Base-by-base conservation (phyloP, 192 early-diverging fungal species). In the Entomortierella parvispora region DNA sequence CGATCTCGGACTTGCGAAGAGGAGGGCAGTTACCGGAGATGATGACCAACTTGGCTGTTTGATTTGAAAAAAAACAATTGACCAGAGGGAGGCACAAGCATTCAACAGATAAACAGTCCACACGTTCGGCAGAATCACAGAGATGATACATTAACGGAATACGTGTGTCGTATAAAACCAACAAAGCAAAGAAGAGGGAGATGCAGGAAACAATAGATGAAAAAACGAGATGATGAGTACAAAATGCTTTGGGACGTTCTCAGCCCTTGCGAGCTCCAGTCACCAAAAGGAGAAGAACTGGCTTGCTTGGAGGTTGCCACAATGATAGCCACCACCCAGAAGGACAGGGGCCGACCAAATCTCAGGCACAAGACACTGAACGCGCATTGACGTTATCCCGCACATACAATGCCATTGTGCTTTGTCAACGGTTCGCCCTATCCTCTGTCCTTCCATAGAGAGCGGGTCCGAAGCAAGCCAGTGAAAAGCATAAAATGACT, bases 11-110 rank as follows among this genome's bases (percentile, higher is more conserved):
- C 93, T 98, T 99, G 87, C 98, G 92, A 83, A 99, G 93, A 83
- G 97, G 95, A 68, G 97, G 97, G 88, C 94, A 96, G 96, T 99
- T 99, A 80, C 94, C 96, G 79, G 98, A 93, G 84, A 99, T 92
- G 87, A 99, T 93, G 81, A 99, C 89, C 75, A 99, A 92, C 94
- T 99, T 99, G 89, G 95, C 94, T 90, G 81, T 42, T 58, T 58
- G 9, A 50, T 58, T n/a, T 26, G 18, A 14, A 17, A 4, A 9
- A 17, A 18, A 2, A 33, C 26, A 65, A n/a, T n/a, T n/a, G n/a
- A n/a, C n/a, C n/a, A n/a, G n/a, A n/a, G n/a, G n/a, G n/a, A n/a
- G n/a, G n/a, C n/a, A n/a, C 69, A 63, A 65, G 48, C 49, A n/a
- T 32, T 40, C 34, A 42, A 14, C 23, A 17, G 20, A 10, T 29